phyloP scores from a whole-genome alignment of 306 rosid genomes.

The Alnus rubra region DNA sequence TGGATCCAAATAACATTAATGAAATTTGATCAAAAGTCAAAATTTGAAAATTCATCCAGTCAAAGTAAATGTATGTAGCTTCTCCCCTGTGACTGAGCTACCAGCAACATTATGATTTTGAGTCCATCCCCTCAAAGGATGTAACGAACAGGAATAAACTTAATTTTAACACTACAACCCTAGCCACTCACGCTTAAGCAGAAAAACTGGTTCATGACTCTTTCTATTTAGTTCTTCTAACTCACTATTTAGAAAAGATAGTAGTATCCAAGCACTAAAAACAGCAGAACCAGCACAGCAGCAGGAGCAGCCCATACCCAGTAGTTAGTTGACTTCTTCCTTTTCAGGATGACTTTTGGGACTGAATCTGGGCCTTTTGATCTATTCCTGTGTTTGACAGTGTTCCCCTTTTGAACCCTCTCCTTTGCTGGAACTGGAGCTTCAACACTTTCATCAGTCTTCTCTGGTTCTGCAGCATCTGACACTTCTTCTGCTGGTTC shows the following conservation, averaged over 20 bases:
- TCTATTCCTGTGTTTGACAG: constrained; percentile 51
- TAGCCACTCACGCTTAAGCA: constrained; percentile 23
- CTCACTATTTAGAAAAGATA: constrained; percentile 50
- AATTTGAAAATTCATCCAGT: constrained; percentile 47
- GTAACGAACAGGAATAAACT: constrained; percentile 56
- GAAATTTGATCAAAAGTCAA: constrained; percentile 39
- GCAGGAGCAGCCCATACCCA: constrained; percentile 74
- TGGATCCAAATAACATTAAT: constrained; percentile 26
- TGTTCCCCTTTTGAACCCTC: constrained; percentile 53
- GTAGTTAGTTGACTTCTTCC: constrained; percentile 65
- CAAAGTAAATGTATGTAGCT: constrained; percentile 39
- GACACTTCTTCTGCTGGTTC: constrained; percentile 46
- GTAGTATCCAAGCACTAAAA: constrained; percentile 55
- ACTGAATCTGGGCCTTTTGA: constrained; percentile 49
- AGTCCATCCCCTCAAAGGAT: constrained; percentile 48
- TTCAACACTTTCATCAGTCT: constrained; percentile 41
- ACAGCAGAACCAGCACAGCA: constrained; percentile 46
- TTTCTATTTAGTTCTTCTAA: constrained; percentile 29
- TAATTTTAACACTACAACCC: constrained; percentile 42
- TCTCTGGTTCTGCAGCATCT: constrained; percentile 55
- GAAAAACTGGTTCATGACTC: constrained; percentile 41
- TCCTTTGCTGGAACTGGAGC: constrained; percentile 42
- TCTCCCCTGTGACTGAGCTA: constrained; percentile 33
- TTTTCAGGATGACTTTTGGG: constrained; percentile 63
- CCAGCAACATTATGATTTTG: constrained; percentile 42